phyloP scores from a whole-genome alignment of 2,329 filamentous ascomycete species.

The Sporothrix protearum region DNA sequence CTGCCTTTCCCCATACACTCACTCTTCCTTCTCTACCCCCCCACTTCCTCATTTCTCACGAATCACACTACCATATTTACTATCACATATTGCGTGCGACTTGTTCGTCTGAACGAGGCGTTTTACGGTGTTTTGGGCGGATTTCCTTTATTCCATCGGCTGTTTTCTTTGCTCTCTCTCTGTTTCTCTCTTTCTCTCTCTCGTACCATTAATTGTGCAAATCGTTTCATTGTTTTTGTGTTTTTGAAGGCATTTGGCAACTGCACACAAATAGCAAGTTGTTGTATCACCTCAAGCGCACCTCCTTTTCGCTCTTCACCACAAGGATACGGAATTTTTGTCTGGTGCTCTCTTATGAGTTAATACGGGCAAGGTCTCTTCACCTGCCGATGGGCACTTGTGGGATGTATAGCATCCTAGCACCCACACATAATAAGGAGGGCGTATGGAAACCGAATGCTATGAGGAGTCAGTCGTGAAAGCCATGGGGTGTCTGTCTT shows the following conservation, averaged over 20 bases:
- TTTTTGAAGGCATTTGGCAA: neutral
- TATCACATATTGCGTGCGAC: slow-evolving; percentile 20
- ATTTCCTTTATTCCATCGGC: slow-evolving; percentile 1
- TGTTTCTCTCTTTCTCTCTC: neutral
- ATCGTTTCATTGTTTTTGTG: neutral
- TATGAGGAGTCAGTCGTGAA: neutral
- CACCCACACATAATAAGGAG: neutral
- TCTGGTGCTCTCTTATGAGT: neutral
- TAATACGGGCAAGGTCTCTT: neutral
- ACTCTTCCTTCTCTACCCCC: neutral
- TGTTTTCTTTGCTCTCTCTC: neutral
- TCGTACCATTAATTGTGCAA: neutral
- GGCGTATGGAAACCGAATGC: neutral
- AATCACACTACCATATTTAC: neutral
- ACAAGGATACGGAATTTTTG: neutral
- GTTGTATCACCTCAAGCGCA: neutral
- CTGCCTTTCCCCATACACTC: neutral
- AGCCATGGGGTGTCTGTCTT: neutral
- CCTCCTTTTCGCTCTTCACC: neutral
- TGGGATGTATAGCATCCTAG: neutral
- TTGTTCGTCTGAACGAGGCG: slow-evolving; percentile 24
- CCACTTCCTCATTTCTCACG: neutral
- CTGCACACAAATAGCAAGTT: neutral
- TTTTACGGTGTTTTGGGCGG: slow-evolving; percentile 23
- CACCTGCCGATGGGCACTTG: too few relatives aligned